phyloP scores from a whole-genome alignment of 306 rosid genomes.

The Ormosia emarginata region DNA sequence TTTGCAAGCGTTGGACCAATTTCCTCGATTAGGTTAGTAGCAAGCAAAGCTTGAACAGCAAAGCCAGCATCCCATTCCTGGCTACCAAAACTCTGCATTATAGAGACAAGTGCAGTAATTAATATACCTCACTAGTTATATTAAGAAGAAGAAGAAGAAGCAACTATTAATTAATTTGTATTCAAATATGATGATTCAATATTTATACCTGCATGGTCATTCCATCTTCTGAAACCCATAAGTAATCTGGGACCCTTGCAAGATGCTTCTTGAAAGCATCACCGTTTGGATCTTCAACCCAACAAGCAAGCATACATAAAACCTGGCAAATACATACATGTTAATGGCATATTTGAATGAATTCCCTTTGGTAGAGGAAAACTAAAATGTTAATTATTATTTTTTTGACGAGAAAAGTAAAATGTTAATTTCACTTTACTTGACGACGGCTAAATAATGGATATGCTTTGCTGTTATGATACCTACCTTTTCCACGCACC shows the following conservation, averaged over 20 bases:
- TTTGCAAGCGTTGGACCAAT: conserved; percentile 42
- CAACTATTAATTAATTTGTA: not conserved
- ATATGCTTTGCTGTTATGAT: not conserved
- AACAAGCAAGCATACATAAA: conserved; percentile 71
- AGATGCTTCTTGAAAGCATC: conserved; percentile 68
- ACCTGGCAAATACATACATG: conserved; percentile 28
- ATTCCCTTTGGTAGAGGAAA: not conserved
- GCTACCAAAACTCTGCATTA: conserved; percentile 62
- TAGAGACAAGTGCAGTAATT: not conserved
- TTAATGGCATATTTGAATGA: not conserved
- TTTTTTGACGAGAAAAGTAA: too few species aligned
- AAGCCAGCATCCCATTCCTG: conserved; percentile 69
- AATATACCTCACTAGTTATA: not conserved
- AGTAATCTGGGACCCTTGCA: conserved; percentile 62
- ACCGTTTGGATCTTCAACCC: conserved; percentile 77
- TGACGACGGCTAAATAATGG: not conserved
- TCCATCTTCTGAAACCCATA: conserved; percentile 83
- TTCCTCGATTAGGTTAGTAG: conserved; percentile 46
- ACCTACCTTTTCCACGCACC: conserved; percentile 57
- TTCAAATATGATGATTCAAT: not conserved
- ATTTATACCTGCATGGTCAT: conserved; percentile 62
- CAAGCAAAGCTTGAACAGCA: conserved; percentile 64
- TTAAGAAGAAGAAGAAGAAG: not conserved
- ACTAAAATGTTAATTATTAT: not conserved
- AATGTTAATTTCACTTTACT: not conserved